These are phyloP conservation scores for Phytophthora melonis DNA, from an alignment of 352 stramenopile species.

Conservation along the genomic window DNA sequence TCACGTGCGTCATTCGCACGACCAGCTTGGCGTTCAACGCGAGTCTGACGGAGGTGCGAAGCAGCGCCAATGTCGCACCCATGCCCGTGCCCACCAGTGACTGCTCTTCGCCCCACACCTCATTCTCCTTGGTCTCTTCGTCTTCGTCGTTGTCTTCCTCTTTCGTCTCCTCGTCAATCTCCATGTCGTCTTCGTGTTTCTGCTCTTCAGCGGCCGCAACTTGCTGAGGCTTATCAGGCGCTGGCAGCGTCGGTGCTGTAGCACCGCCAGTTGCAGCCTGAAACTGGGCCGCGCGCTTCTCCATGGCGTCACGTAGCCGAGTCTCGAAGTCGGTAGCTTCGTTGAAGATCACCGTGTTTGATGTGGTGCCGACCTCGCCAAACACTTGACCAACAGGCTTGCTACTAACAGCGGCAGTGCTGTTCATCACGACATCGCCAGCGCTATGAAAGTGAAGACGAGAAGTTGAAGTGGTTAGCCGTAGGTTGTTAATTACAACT, in stretches of 20 bases:
- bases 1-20: constrained; percentile 96
- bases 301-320: constrained; percentile 76
- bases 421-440: constrained; percentile 15
- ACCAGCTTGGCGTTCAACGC: constrained; percentile 92
- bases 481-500: too few relatives aligned
- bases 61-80: constrained; percentile 92
- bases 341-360: constrained; percentile 81
- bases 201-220: constrained; percentile 43
- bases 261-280: constrained; percentile 34
- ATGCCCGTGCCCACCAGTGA: constrained; percentile 89
- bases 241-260: background rate
- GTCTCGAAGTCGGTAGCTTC: constrained; percentile 89
- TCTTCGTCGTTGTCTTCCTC: constrained; percentile 55
- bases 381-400: constrained; percentile 67
- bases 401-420: background rate
- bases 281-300: constrained; percentile 70
- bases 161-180: constrained; percentile 39
- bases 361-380: constrained; percentile 28
- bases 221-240: constrained; percentile 8
- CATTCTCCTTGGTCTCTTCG: constrained; percentile 60
- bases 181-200: constrained; percentile 37
- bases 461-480: too few relatives aligned
- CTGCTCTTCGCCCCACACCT: constrained; percentile 86
- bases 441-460: too few relatives aligned
- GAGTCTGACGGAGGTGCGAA: constrained; percentile 91